phyloP scores from a whole-genome alignment of 1,284 basidiomycete species.

The Mixia osmundae region DNA sequence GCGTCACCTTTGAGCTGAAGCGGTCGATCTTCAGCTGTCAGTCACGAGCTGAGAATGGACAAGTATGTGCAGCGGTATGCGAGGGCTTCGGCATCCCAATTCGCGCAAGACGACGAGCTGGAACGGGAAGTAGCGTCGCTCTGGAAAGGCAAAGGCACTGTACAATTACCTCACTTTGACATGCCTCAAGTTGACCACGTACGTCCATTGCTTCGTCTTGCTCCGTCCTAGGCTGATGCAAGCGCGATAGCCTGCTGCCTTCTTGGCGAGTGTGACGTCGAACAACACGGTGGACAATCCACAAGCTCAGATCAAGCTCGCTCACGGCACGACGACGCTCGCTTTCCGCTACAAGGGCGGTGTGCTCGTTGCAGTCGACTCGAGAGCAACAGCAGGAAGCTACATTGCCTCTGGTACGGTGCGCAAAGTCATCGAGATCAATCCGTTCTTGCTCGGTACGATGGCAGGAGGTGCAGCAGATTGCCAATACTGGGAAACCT shows the following conservation, averaged over 20 bases:
- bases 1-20: no score
- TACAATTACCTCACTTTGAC: conserved; percentile 7
- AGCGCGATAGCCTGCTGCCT: not conserved
- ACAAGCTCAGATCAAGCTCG: conserved; percentile 57
- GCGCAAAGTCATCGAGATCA: conserved; percentile 99
- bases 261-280: conserved; percentile 6
- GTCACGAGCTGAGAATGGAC: conserved; percentile 8
- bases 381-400: conserved; percentile 84
- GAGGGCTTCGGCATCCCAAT: conserved; percentile 3
- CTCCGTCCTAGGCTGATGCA: no score
- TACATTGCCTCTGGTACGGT: conserved; percentile 91
- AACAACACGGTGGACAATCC: no score
- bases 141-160: no score
- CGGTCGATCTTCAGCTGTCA: no score
- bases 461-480: conserved; percentile 34
- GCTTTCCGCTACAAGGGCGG: conserved; percentile 94
- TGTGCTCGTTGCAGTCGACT: conserved; percentile 94
- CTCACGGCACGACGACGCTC: conserved; percentile 94
- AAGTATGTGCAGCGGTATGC: conserved; percentile 6
- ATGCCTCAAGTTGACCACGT: conserved; percentile 7
- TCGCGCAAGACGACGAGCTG: conserved; percentile 2
- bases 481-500: conserved; percentile 94
- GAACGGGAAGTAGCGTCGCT: no score
- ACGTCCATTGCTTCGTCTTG: no score
- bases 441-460: conserved; percentile 74